Evolutionary conservation across 1,139 yeast genomes (phyloP).

Genomic region (Yamadazyma triangularis): DNA sequence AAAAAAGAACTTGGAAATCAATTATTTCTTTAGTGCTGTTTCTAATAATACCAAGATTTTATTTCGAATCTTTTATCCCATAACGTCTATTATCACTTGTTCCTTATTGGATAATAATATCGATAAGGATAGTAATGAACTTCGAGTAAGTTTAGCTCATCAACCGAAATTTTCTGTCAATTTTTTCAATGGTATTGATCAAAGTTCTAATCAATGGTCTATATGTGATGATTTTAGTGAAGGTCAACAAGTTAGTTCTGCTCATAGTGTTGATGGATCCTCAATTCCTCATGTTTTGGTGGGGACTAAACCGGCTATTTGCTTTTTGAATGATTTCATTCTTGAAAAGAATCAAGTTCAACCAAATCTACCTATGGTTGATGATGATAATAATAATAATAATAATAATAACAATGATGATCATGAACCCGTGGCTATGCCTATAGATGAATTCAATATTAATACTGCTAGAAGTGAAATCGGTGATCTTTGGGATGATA

Average conservation of each 20-base stretch:
- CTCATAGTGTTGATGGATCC: slow-evolving; percentile 53
- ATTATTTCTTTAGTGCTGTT: slow-evolving; percentile 69
- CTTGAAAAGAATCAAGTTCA: too few relatives aligned
- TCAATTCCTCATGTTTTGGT: slow-evolving; percentile 51
- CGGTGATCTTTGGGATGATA: slow-evolving; percentile 21
- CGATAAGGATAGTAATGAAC: slow-evolving; percentile 42
- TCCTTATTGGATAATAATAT: slow-evolving; percentile 46
- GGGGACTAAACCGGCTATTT: slow-evolving; percentile 49
- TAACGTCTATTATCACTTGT: slow-evolving; percentile 41
- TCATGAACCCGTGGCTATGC: too few relatives aligned
- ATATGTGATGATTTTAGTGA: slow-evolving; percentile 81
- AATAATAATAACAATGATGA: slow-evolving; percentile 5
- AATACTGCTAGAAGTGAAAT: too few relatives aligned
- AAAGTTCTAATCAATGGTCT: slow-evolving; percentile 67
- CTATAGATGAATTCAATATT: too few relatives aligned
- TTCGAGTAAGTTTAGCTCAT: slow-evolving; percentile 47
- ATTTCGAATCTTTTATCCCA: slow-evolving; percentile 67
- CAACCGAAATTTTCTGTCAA: slow-evolving; percentile 77
- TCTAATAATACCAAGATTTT: slow-evolving; percentile 62
- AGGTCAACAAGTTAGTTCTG: slow-evolving; percentile 72
- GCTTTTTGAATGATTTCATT: slow-evolving; percentile 51
- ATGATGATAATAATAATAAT: slow-evolving; percentile 19
- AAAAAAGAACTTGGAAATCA: slow-evolving; percentile 64
- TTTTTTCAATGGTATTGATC: slow-evolving; percentile 51
- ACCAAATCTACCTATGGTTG: too few relatives aligned